Conservation (phyloP, 2,329 filamentous ascomycete genomes). For the Hirsutella minnesotensis region DNA sequence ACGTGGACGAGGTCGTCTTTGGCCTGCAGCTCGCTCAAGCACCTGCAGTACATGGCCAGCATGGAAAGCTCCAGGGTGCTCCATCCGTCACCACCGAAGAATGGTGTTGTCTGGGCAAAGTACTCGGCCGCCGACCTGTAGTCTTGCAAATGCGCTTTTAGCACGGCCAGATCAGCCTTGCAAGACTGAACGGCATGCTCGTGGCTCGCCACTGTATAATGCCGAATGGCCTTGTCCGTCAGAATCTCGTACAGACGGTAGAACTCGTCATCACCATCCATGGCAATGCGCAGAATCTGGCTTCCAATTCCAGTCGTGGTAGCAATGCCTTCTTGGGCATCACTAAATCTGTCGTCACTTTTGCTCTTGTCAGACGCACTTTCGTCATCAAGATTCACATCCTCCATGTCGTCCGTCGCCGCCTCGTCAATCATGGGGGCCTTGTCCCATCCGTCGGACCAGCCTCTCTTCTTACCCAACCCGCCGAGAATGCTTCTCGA, state of each 20-base stretch:
- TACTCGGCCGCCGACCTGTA: conserved; percentile 62
- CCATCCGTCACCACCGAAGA: conserved; percentile 73
- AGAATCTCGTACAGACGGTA: conserved; percentile 59
- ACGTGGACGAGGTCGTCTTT: conserved; percentile 71
- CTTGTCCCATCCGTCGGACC: conserved; percentile 65
- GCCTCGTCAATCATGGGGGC: conserved; percentile 38
- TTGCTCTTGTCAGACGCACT: conserved; percentile 16
- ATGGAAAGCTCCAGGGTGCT: conserved; percentile 68
- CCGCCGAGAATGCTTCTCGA: conserved; percentile 71
- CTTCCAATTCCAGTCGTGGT: conserved; percentile 23
- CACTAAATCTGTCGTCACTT: conserved; percentile 1
- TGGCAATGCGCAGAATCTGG: conserved; percentile 45
- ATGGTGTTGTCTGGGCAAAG: conserved; percentile 66
- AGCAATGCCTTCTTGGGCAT: neutral
- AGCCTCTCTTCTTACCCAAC: conserved; percentile 58
- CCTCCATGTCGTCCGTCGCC: conserved; percentile 38
- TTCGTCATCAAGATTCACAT: conserved; percentile 39
- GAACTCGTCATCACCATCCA: conserved; percentile 52
- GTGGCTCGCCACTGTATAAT: conserved; percentile 71
- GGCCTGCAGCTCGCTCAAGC: conserved; percentile 63
- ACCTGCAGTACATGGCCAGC: conserved; percentile 75
- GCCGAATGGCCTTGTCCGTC: conserved; percentile 73
- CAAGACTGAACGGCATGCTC: conserved; percentile 64
- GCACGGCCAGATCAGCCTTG: conserved; percentile 73
- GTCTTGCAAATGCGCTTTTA: conserved; percentile 69